These are phyloP conservation scores for Linnemannia elongata DNA, from an alignment of 192 early-diverging fungal species.

Conservation along the genomic window DNA sequence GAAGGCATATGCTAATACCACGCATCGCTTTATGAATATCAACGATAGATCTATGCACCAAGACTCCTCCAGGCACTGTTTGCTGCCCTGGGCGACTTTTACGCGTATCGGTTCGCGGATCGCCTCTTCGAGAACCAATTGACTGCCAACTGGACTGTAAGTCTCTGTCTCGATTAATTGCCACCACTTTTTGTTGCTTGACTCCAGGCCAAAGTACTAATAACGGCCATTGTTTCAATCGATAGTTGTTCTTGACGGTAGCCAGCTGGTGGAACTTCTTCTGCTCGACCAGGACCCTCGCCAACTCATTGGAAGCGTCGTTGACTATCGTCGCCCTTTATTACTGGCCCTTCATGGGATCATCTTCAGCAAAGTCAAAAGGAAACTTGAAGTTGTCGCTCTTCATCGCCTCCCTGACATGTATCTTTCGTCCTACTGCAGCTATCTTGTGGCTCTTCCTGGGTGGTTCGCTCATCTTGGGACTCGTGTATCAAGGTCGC, in stretches of 20 bases:
- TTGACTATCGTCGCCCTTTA: conserved; percentile 83
- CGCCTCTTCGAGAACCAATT: conserved; percentile 69
- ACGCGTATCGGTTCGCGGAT: conserved; percentile 78
- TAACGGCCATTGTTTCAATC: neutral
- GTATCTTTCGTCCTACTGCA: conserved; percentile 92
- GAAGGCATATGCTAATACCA: neutral
- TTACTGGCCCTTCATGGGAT: conserved; percentile 83
- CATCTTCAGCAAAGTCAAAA: neutral
- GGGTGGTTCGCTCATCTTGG: conserved; percentile 70
- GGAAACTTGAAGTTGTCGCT: conserved; percentile 60
- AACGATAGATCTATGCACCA: conserved; percentile 76
- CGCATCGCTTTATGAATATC: neutral
- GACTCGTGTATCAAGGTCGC: conserved; percentile 12
- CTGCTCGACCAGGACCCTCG: conserved; percentile 65
- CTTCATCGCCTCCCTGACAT: conserved; percentile 80
- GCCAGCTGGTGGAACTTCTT: conserved; percentile 72
- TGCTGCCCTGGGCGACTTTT: conserved; percentile 80
- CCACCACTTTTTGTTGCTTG: neutral
- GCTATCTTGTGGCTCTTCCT: conserved; percentile 88
- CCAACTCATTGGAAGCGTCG: conserved; percentile 80
- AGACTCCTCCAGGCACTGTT: conserved; percentile 81
- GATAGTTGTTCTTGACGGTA: conserved; percentile 66
- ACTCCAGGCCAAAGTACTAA: neutral
- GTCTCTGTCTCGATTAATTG: conserved; percentile 14
- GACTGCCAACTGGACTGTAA: conserved; percentile 75